A percentile compares a stretch with the other conserved stretches of the same genome.
phyloP scores from a whole-genome alignment of 805 yeast genomes.

The Lipomyces japonicus region DNA sequence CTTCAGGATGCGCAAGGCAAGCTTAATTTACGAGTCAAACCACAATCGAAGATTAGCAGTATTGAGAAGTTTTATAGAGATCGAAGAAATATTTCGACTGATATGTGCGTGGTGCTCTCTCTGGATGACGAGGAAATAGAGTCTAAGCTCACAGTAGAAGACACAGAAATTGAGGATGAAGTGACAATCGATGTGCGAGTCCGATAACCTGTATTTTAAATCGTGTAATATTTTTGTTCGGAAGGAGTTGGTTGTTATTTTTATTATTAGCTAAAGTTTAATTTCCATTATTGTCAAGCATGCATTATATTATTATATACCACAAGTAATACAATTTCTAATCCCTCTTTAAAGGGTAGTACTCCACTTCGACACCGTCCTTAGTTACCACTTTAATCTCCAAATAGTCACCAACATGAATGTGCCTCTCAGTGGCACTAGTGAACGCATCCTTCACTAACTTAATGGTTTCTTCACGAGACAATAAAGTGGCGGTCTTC shows the following conservation, averaged over 20 bases:
- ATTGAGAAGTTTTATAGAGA: slow-evolving; percentile 12
- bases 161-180: slow-evolving; percentile 28
- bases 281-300: neutral
- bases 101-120: slow-evolving; percentile 4
- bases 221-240: neutral
- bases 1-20: slow-evolving; percentile 19
- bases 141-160: slow-evolving; percentile 5
- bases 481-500: slow-evolving; percentile 54
- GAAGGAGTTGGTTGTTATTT: neutral
- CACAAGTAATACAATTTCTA: slow-evolving; percentile 35
- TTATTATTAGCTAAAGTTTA: neutral
- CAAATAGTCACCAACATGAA: slow-evolving; percentile 95
- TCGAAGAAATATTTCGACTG: slow-evolving; percentile 1
- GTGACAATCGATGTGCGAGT: slow-evolving; percentile 26
- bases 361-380: slow-evolving; percentile 83
- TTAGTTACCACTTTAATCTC: slow-evolving; percentile 88
- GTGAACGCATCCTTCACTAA: slow-evolving; percentile 91
- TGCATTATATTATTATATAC: neutral
- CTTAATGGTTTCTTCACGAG: slow-evolving; percentile 78
- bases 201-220: neutral
- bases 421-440: slow-evolving; percentile 97
- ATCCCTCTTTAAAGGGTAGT: slow-evolving; percentile 84
- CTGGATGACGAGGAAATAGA: slow-evolving; percentile 23
- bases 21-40: slow-evolving; percentile 13
- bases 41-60: slow-evolving; percentile 6